Conservation (phyloP, 176 grass and related monocot genomes). For the Carex cristatella region DNA sequence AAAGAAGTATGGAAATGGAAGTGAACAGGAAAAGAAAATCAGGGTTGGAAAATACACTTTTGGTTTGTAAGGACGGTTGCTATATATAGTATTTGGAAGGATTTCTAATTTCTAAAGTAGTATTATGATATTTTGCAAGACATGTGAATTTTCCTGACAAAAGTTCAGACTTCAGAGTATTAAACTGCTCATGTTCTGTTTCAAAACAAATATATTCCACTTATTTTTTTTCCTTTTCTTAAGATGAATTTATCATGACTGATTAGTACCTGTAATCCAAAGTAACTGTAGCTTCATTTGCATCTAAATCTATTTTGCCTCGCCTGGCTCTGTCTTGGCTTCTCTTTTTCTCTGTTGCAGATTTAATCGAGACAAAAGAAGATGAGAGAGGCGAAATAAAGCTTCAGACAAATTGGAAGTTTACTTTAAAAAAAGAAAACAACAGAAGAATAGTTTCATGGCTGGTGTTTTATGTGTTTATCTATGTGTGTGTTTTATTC, state of each 20-base stretch:
- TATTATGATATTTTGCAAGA: not conserved
- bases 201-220: not conserved
- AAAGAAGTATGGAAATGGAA: not conserved
- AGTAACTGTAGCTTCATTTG: slow-evolving; percentile 78
- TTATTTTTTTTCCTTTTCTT: not conserved
- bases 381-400: slow-evolving; percentile 1
- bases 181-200: not conserved
- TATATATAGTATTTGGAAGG: not conserved
- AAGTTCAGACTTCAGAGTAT: not conserved
- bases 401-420: slow-evolving; percentile 6
- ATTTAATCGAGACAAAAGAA: slow-evolving; percentile 4
- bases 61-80: not conserved
- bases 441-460: not conserved
- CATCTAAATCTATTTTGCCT: slow-evolving; percentile 86
- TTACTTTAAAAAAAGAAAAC: slow-evolving; percentile 18
- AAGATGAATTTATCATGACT: not conserved
- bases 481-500: not conserved
- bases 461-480: not conserved
- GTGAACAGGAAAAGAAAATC: no score
- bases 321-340: slow-evolving; percentile 48
- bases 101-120: not conserved
- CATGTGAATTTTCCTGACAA: not conserved
- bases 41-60: not conserved
- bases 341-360: slow-evolving; percentile 52
- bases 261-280: slow-evolving; percentile 61